Evolutionary conservation across 75 land plant genomes (phyloP).

Genomic region (Cupressus sempervirens): DNA sequence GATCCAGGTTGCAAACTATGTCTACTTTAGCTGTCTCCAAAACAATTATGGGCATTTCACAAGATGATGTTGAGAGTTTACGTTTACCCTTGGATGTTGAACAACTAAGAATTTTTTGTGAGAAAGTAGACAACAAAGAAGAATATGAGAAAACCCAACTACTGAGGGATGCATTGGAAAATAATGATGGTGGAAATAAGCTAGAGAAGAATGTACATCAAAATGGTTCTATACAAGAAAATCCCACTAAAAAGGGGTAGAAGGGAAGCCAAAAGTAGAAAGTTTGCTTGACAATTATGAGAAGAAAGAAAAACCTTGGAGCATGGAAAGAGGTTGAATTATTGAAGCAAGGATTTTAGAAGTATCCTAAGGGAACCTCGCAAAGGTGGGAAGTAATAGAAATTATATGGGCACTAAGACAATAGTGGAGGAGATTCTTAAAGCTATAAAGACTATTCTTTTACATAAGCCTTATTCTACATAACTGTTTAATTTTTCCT

Average conservation of each 20-base stretch:
- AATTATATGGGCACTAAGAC: slow-evolving; percentile 87
- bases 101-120: slow-evolving; percentile 56
- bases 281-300: slow-evolving; percentile 34
- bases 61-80: slow-evolving; percentile 69
- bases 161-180: slow-evolving; percentile 35
- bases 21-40: slow-evolving; percentile 39
- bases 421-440: no score
- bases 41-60: slow-evolving; percentile 41
- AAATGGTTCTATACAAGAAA: slow-evolving; percentile 24
- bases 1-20: slow-evolving; percentile 63
- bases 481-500: slow-evolving; percentile 89
- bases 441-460: slow-evolving; percentile 90
- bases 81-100: slow-evolving; percentile 56
- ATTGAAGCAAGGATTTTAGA: slow-evolving; percentile 75
- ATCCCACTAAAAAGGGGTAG: slow-evolving; percentile 3
- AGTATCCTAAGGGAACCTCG: slow-evolving; percentile 95
- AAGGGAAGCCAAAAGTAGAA: slow-evolving; percentile 13
- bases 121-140: slow-evolving; percentile 53
- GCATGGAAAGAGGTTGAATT: slow-evolving; percentile 87
- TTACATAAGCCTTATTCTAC: slow-evolving; percentile 88
- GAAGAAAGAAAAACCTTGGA: no score
- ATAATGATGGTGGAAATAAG: neutral
- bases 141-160: slow-evolving; percentile 34
- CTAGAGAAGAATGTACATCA: slow-evolving; percentile 15
- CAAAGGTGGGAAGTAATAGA: slow-evolving; percentile 93